Evolutionary conservation across 345 rosid species (phyloP).

Genomic region (Populus alba): DNA sequence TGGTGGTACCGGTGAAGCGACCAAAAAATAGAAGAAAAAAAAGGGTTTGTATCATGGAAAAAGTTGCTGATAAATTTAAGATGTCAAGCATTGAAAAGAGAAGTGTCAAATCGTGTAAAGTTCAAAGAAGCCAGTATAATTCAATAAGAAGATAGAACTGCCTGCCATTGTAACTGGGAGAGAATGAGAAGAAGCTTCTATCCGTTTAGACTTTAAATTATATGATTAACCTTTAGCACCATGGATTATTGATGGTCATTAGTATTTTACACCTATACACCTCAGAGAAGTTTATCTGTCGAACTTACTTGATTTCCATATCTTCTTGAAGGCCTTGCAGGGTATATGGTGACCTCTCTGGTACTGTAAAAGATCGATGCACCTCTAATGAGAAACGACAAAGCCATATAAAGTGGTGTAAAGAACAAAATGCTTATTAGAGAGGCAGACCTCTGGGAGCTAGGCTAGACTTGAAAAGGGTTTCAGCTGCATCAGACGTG

Average conservation of each 20-base stretch:
- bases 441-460: slow-evolving; percentile 31
- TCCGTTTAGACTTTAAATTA: background rate
- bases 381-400: background rate
- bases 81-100: background rate
- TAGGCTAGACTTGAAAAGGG: background rate
- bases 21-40: background rate
- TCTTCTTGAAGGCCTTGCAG: background rate
- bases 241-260: background rate
- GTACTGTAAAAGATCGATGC: background rate
- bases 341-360: background rate
- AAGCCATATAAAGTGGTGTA: background rate
- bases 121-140: background rate
- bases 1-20: background rate
- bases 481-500: slow-evolving; percentile 4
- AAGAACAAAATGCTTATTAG: background rate
- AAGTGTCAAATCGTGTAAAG: background rate
- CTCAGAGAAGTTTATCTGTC: background rate
- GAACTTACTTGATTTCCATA: slow-evolving; percentile 3
- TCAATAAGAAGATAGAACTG: background rate
- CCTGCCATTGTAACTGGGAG: background rate
- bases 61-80: background rate
- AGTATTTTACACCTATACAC: background rate
- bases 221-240: background rate
- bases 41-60: background rate
- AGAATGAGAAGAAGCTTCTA: background rate